Evolutionary conservation across 2,329 filamentous ascomycete species (phyloP), one percentile per base, ranked within the genome.

Genomic region (Calonectria hongkongensis): DNA sequence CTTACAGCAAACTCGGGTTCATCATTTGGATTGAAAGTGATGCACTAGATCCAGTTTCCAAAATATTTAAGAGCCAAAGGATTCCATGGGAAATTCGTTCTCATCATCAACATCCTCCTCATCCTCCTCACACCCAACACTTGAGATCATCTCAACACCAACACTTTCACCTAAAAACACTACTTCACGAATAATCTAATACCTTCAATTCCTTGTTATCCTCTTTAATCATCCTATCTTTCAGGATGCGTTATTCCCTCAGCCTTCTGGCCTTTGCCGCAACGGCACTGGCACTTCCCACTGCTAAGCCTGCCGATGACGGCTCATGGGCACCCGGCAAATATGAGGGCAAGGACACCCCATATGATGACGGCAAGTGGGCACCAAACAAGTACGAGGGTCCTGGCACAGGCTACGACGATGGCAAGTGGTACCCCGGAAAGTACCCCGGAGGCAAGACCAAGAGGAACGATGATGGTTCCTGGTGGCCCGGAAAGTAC

Each of bases 261-360:
- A 63, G 36, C 12, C 41, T 63, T 63, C 27, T 63, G 25, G 58
- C 58, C 27, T 43, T 63, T 47, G 58, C 58, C 39, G 41, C 41
- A 28, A 30, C 39, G 58, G 58, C 58, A 33, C 58, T 63, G 41
- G 58, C 58, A 28, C 58, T 63, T 63, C 58, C 58, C 27, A 45
- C 58, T 15, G 58, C 58, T 10, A 13, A 63, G 58, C 58, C 58
- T 33, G 58, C 58, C 25, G 41, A 63, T 33, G 58, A 63, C 18
- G 58, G 58, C 39, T 63, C 58, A 43, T 47, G 41, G 58, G 39
- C 39, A 25, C 41, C 58, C 10, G 41, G 41, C 41, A 63, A 63
- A 25, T 63, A 47, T 39, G 58, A 63, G 25, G 58, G 41, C 58
- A 60, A 60, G 33, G 54, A n/a, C 8, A 60, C 33, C 13, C 18